phyloP scores from a whole-genome alignment of 2,329 filamentous ascomycete species.

The Apiospora pterosperma region DNA sequence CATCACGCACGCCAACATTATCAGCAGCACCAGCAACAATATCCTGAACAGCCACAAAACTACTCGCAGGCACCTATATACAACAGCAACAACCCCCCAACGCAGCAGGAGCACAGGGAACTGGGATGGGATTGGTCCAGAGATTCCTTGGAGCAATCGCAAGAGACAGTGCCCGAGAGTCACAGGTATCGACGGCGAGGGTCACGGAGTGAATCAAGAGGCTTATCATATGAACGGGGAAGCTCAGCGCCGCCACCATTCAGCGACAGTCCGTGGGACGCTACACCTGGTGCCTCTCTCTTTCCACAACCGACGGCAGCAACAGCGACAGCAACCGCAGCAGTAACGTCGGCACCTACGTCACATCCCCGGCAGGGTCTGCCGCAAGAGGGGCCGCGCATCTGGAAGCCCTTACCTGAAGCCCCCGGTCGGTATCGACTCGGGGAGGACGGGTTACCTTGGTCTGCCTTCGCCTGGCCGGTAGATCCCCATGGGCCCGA shows the following conservation, averaged over 20 bases:
- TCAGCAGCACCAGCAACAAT: conserved; percentile 14
- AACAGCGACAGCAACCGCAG: not conserved
- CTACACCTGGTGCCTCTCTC: conserved; percentile 25
- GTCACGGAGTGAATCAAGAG: conserved; percentile 18
- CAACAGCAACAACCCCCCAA: conserved; percentile 4
- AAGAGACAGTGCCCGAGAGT: not conserved
- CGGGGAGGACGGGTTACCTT: conserved; percentile 46
- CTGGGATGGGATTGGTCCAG: not conserved
- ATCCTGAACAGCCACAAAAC: conserved; percentile 8
- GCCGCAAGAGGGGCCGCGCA: conserved; percentile 17
- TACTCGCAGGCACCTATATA: not conserved
- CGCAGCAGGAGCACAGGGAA: conserved; percentile 11
- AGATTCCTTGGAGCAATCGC: not conserved
- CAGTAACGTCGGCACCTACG: not conserved
- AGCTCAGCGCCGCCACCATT: conserved; percentile 47
- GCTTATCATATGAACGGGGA: conserved; percentile 39
- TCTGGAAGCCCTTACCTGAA: conserved; percentile 42
- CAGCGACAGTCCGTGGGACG: conserved; percentile 46
- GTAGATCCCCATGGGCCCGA: conserved; percentile 22
- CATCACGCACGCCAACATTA: conserved; percentile 9
- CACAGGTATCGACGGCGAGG: conserved; percentile 7
- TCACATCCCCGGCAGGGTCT: conserved; percentile 8
- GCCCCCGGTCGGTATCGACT: conserved; percentile 37
- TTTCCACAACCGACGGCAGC: conserved; percentile 14
- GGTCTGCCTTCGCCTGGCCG: conserved; percentile 38